A percentile compares a stretch with the other conserved stretches of the same genome.
phyloP scores from a whole-genome alignment of 805 yeast species.

The Wickerhamomyces silvicola region DNA sequence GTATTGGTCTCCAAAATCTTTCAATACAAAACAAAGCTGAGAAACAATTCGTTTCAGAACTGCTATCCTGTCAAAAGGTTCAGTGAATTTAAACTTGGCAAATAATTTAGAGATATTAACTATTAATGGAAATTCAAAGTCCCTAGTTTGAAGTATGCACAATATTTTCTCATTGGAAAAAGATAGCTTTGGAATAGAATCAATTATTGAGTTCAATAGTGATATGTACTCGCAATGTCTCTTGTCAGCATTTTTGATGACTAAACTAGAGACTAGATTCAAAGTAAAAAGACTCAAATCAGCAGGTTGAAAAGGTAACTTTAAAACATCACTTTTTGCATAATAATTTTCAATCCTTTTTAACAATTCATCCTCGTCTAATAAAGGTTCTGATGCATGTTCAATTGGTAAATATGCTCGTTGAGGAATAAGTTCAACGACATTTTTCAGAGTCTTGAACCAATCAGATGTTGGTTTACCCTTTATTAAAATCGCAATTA shows the following conservation, averaged over 20 bases:
- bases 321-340: conserved; percentile 18
- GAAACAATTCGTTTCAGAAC: conserved; percentile 11
- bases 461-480: conserved; percentile 22
- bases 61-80: conserved; percentile 19
- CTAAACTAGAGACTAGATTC: conserved; percentile 23
- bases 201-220: conserved; percentile 31
- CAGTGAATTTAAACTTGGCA: conserved; percentile 21
- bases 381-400: conserved; percentile 26
- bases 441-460: conserved; percentile 32
- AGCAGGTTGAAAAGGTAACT: conserved; percentile 35
- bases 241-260: conserved; percentile 17
- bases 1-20: conserved; percentile 31
- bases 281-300: conserved; percentile 38
- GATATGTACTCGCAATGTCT: conserved; percentile 22
- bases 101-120: conserved; percentile 26
- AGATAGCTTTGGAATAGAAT: conserved; percentile 38
- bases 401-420: conserved; percentile 54
- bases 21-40: conserved; percentile 16
- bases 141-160: conserved; percentile 14
- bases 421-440: conserved; percentile 55
- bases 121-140: conserved; percentile 11
- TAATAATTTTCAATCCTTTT: conserved; percentile 31
- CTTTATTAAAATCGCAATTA: conserved; percentile 40
- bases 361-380: conserved; percentile 17
- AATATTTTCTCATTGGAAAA: conserved; percentile 32